Base-by-base conservation (phyloP, 108 stramenopile genomes). In the Chaetoceros muelleri region DNA sequence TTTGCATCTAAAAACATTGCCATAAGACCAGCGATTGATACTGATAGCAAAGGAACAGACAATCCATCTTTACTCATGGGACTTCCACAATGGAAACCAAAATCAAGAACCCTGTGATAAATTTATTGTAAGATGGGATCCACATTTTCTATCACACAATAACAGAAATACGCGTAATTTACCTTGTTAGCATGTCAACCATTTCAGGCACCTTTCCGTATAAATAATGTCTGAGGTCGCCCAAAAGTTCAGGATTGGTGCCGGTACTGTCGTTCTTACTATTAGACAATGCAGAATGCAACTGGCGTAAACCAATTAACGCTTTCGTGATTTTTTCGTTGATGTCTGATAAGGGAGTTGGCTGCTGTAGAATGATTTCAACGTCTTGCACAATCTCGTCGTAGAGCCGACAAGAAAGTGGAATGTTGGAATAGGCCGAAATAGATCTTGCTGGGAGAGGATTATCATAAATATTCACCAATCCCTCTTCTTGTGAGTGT, bases 21-120 rank as follows among this genome's bases (percentile, higher is more conserved):
- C 75, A 78, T 74, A 30, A 87, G 52, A 30, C 69, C 57, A 0
- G 79, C 77, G 1, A 84, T 59, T 53, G 68, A 62, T 3, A 78
- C 66, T n/a, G 83, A 80, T 1, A 90, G 63, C 10, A 90, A 59
- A 7, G 78, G 65, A 55, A 73, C 50, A 25, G 80, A 80, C 60
- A 90, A 71, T 5, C 66, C 74, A 40, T 72, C 74, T 23, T 50
- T 57, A 18, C 46, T 52, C 0, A 21, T 31, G 5, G 48, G 24
- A 0, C 52, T 60, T 18, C 58, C 65, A 53, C 73, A 75, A 29
- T 70, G 29, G 29, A 85, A 84, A 23, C 77, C 77, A 57, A 86
- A 82, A 3, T 58, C 60, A 18, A 87, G 67, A 27, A 80, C 64
- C 25, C 74, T 79, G 55, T 31, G 16, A 16, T 48, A 52, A 60